phyloP scores from a whole-genome alignment of 2,329 filamentous ascomycete genomes.

The Ophiocordyceps camponoti-floridani region DNA sequence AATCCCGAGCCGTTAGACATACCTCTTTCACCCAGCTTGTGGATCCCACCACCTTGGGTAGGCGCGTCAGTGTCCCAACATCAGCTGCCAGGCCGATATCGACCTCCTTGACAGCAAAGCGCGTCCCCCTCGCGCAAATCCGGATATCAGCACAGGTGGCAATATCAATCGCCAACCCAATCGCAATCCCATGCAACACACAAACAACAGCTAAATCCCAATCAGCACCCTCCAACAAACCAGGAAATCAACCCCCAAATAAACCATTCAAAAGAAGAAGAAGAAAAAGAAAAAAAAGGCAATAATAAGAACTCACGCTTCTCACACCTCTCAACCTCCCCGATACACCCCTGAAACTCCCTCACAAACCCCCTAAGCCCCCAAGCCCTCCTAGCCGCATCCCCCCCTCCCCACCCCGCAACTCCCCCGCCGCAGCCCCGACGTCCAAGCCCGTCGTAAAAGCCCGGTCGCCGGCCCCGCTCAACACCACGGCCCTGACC shows the following conservation, averaged over 20 bases:
- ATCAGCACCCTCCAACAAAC: too few relatives aligned
- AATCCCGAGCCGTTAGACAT: slow-evolving; percentile 51
- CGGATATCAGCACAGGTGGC: slow-evolving; percentile 53
- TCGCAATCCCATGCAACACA: slow-evolving; percentile 60
- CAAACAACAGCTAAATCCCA: slow-evolving; percentile 52
- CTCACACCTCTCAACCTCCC: slow-evolving; percentile 65
- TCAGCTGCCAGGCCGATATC: slow-evolving; percentile 70
- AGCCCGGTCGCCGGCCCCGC: slow-evolving; percentile 63
- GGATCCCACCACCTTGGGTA: slow-evolving; percentile 56
- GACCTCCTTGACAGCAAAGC: slow-evolving; percentile 62
- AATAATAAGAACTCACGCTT: slow-evolving; percentile 45
- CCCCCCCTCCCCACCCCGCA: slow-evolving; percentile 18
- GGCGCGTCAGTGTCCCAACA: slow-evolving; percentile 54
- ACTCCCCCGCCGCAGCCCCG: slow-evolving; percentile 41
- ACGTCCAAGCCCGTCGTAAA: slow-evolving; percentile 83
- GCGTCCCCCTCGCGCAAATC: slow-evolving; percentile 38
- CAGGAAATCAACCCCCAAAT: too few relatives aligned
- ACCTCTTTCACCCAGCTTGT: slow-evolving; percentile 69
- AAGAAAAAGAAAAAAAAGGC: background rate
- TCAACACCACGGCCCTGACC: slow-evolving; percentile 62
- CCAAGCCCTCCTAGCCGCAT: slow-evolving; percentile 47
- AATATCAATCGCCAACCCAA: slow-evolving; percentile 65
- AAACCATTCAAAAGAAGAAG: too few relatives aligned
- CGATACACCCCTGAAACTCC: slow-evolving; percentile 67
- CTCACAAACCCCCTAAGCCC: slow-evolving; percentile 48